Evolutionary conservation across 2,329 filamentous ascomycete genomes (phyloP), one percentile per base, ranked within the genome.

Genomic region (Apiospora saccharicola): DNA sequence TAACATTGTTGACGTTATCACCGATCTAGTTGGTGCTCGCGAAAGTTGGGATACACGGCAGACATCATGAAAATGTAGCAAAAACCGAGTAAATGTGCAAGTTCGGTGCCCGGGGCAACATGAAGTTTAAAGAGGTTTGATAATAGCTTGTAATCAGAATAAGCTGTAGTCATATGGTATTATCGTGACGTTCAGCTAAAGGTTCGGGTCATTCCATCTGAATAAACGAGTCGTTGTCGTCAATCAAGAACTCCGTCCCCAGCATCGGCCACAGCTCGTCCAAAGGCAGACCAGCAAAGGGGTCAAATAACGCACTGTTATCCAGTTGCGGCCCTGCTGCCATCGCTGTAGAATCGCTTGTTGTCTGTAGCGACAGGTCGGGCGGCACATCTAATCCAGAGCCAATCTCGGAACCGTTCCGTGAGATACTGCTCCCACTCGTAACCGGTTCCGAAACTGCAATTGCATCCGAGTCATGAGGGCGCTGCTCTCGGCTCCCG

Each of bases 211-310:
- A 64, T 30, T 64, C 57, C 57, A 68, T 64, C 37, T 69, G 46
- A 41, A 68, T 68, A 12, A 51, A 61, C 34, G 44, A 19, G 34
- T 68, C 41, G 34, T 71, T 57, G 14, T 71, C 70, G 46, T 71
- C 41, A 26, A 71, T 61, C 43, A 71, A 24, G 7, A 71, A 71
- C 30, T 71, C 70, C 14, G 70, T 71, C 2, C 70, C 61, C 22
- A 71, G 64, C 70, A 71, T 71, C n/a, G 70, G 68, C 70, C 61
- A 71, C 14, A 71, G 57, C n/a, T 71, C 70, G 34, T 71, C 70
- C 26, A 69, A 30, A 12, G 70, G 64, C 24, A 71, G 34, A 13
- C 70, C 70, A 1, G 70, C 70, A 34, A 71, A 71, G 12, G 70
- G 70, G 22, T 71, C 70, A 26, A 68, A 68, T 19, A 64, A 41